Evolutionary conservation across 768 basidiomycete genomes (phyloP), one percentile per base, ranked within the genome.

Genomic region (Panaeolus cyanescens): DNA sequence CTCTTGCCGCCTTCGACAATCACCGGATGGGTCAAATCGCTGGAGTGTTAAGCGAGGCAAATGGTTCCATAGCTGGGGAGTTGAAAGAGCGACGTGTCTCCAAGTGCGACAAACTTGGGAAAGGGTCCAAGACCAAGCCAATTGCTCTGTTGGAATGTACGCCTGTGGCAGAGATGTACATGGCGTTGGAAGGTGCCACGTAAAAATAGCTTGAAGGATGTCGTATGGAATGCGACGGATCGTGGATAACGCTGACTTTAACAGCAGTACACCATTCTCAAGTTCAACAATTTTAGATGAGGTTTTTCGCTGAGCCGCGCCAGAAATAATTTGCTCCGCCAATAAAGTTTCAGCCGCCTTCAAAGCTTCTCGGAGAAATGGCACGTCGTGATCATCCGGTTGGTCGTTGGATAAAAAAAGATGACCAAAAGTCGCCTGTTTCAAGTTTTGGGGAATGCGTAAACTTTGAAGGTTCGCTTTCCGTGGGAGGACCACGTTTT

Each of bases 81-180:
- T 62, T 19, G 58, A 39, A 3, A 60, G 34, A 13, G 59, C 54
- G 17, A 60, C 59, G 5, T 10, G 4, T 40, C 59, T 60, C 59
- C 59, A 60, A 13, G 36, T n/a, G 22, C 37, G 54, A 55, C 59
- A 60, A 17, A 60, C 59, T 40, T 55, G 57, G 25, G 61, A 58
- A 40, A 57, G 19, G 0, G 32, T n/a, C 32, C 45, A 55, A 6
- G 59, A 32, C 45, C 25, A 28, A 3, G 25, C 4, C 25, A 50
- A 6, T 28, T 50, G 19, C 12, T 28, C 45, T 28, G 45, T 13
- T 10, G 22, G 22, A 50, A 50, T 50, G 45, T 50, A 50, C 5
- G 25, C 9, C 25, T 50, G 45, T 1, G 45, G 45, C 4, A 25
- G 15, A 28, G 30, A 22, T 5, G 25, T 13, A 15, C 30, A 13